Evolutionary conservation across 306 rosid species (phyloP).

Genomic region (Sindora glabra): DNA sequence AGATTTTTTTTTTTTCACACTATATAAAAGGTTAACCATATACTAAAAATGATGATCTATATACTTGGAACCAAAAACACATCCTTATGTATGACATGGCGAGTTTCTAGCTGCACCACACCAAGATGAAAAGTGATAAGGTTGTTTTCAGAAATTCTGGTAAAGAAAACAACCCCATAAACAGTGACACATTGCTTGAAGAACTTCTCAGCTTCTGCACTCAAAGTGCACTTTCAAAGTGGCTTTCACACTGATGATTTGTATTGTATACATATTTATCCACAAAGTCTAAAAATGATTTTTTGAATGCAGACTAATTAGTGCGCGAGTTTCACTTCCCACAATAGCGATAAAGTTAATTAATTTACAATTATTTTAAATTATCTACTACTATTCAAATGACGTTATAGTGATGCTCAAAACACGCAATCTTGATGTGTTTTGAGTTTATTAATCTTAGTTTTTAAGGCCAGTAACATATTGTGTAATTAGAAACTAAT

Average conservation of each 20-base stretch:
- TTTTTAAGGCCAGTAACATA: background rate
- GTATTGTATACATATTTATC: too few relatives aligned
- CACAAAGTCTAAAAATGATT: too few relatives aligned
- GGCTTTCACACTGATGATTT: too few relatives aligned
- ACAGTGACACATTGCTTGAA: background rate
- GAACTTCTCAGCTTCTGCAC: background rate
- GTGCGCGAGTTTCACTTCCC: too few relatives aligned
- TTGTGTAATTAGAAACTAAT: background rate
- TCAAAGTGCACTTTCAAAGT: background rate
- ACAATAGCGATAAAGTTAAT: too few relatives aligned
- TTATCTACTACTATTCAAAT: background rate
- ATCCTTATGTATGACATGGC: background rate
- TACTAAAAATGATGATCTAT: too few relatives aligned
- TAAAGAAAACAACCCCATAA: background rate
- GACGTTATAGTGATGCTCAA: constrained; percentile 15
- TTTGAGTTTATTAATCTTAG: constrained; percentile 11
- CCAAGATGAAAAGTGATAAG: background rate
- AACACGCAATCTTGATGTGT: constrained; percentile 26
- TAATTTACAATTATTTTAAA: too few relatives aligned
- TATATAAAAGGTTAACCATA: too few relatives aligned
- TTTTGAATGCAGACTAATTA: too few relatives aligned
- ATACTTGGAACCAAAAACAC: too few relatives aligned
- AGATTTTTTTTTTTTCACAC: too few relatives aligned
- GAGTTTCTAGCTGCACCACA: background rate
- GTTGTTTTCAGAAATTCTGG: background rate